These are phyloP conservation scores for Globisporangium polare DNA, from an alignment of 352 stramenopile genomes.

Conservation along the genomic window DNA sequence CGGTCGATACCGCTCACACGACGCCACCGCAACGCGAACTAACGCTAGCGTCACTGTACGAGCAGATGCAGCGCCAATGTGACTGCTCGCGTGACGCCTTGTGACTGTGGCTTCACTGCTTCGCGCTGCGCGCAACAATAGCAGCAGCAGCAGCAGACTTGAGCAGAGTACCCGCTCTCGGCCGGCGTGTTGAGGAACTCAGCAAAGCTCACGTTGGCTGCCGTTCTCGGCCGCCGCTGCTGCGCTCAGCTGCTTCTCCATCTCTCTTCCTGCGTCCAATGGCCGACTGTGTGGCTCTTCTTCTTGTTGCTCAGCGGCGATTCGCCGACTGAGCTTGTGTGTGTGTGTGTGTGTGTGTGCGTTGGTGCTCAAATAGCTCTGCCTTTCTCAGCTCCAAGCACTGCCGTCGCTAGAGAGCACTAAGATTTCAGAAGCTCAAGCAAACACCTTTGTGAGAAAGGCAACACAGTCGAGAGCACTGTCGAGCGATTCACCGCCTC, in stretches of 20 bases:
- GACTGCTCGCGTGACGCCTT: neutral
- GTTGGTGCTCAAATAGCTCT: neutral
- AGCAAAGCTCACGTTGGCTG: neutral
- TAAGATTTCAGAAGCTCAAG: neutral
- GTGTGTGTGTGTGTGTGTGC: neutral
- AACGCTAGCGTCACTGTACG: no score
- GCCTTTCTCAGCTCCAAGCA: neutral
- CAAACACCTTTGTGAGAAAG: neutral
- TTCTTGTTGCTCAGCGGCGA: neutral
- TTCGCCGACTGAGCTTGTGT: neutral
- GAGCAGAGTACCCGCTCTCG: no score
- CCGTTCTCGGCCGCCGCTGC: neutral
- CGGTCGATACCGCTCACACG: no score
- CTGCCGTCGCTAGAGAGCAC: neutral
- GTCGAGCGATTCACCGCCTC: no score
- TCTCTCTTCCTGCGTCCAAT: neutral
- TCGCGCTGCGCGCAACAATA: neutral
- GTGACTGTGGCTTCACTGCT: neutral
- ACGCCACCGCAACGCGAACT: no score
- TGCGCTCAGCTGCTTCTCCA: neutral
- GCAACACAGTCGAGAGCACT: neutral
- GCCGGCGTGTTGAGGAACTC: neutral
- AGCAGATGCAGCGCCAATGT: no score
- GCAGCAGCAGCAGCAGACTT: no score
- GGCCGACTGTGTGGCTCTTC: neutral